Evolutionary conservation across 805 yeast species (phyloP), one percentile per base, ranked within the genome.

Genomic region (Candida loeiensis): DNA sequence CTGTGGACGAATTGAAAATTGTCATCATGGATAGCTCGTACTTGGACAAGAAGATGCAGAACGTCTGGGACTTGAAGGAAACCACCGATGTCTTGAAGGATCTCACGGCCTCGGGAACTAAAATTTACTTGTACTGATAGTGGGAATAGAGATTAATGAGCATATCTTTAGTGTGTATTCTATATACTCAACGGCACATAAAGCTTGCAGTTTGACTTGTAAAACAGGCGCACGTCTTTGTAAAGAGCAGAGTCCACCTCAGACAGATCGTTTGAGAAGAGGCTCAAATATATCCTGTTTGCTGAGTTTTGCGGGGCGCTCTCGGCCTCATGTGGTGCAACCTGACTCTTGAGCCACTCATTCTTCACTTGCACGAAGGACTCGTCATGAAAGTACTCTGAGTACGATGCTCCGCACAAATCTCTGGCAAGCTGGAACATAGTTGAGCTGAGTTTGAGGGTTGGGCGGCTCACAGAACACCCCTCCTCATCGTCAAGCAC

Each of bases 21-120:
- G 63, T 84, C 8, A 69, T 83, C 9, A 64, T 81, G 21, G 91
- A 83, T 53, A 72, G 77, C 30, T 64, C 82, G 4, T 77, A 74
- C 50, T 63, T 84, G 49, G 87, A 83, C 51, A 55, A 69, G 14
- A 84, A 83, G 58, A 63, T 71, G 45, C 79, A 79, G 48, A 73
- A 71, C 40, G 63, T 82, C 2, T 80, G 82, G 77, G 88, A 83
- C 42, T 58, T 69, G 25, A 62, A 64, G 13, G 82, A 76, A 40
- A 68, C 77, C 2, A 53, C 64, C 7, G 53, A 56, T 9, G 55
- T 69, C 4, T 53, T 78, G 39, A 71, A 70, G 44, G 55, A 53
- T 6, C 62, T 78, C 39, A 59, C 73, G 11, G 47, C 57, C 12
- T 57, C 63, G 3, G 71, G 76, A 2, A 63, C 79, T 4, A 73